Conservation (phyloP, 1,139 yeast species). For the Keqinozyma sinolaborantium region DNA sequence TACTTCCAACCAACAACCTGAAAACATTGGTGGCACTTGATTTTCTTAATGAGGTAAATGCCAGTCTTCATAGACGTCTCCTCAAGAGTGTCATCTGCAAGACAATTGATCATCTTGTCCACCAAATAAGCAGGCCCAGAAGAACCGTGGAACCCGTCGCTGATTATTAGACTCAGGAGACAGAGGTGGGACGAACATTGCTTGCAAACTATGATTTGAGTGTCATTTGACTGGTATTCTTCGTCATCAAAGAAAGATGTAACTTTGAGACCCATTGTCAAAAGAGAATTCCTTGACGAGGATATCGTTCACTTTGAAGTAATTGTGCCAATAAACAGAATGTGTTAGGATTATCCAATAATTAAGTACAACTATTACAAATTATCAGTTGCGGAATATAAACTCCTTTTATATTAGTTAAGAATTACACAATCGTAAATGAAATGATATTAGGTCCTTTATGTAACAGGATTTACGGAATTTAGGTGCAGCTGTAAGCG, state of each 20-base stretch:
- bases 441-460: too few species aligned
- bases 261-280: slow-evolving; percentile 35
- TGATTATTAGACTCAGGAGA: slow-evolving; percentile 39
- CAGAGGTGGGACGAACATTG: slow-evolving; percentile 55
- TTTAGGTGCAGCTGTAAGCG: too few species aligned
- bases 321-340: too few species aligned
- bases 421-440: too few species aligned
- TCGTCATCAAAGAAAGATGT: slow-evolving; percentile 36
- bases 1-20: slow-evolving; percentile 75
- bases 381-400: too few species aligned
- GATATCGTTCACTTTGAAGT: too few species aligned
- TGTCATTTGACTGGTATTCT: slow-evolving; percentile 29
- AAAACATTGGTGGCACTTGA: slow-evolving; percentile 65
- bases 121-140: slow-evolving; percentile 54
- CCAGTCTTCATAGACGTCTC: slow-evolving; percentile 68
- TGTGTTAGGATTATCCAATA: too few species aligned
- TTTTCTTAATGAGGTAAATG: slow-evolving; percentile 57
- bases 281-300: too few species aligned
- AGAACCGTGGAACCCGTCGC: slow-evolving; percentile 49
- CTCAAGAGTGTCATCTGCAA: slow-evolving; percentile 25
- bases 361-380: too few species aligned
- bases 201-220: slow-evolving; percentile 46
- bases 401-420: too few species aligned
- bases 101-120: slow-evolving; percentile 43
- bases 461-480: too few species aligned